These are phyloP conservation scores for Kuraishia capsulata DNA, from an alignment of 805 yeast species.

Conservation along the genomic window DNA sequence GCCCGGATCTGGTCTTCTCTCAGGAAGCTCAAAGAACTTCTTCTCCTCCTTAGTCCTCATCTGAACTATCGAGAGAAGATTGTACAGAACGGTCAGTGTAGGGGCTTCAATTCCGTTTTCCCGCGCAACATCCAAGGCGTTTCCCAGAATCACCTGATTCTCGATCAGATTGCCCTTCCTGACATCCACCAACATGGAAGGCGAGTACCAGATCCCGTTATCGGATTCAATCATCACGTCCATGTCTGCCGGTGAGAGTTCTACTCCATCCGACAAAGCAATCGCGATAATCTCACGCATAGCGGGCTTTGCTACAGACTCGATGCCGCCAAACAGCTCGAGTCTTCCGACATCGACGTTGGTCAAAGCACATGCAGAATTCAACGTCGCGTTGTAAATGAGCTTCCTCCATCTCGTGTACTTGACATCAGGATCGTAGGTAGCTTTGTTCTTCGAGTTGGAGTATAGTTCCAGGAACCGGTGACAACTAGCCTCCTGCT, in stretches of 20 bases:
- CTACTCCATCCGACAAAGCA: slow-evolving; percentile 62
- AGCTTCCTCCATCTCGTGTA: slow-evolving; percentile 57
- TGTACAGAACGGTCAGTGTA: slow-evolving; percentile 44
- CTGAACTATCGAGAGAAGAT: slow-evolving; percentile 52
- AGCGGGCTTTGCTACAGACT: slow-evolving; percentile 40
- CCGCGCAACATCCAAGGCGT: slow-evolving; percentile 42
- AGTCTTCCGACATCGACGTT: slow-evolving; percentile 52
- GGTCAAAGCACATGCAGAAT: slow-evolving; percentile 52
- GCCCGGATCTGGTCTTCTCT: slow-evolving; percentile 18
- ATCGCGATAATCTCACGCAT: slow-evolving; percentile 58
- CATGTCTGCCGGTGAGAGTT: slow-evolving; percentile 39
- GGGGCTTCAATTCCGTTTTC: slow-evolving; percentile 48
- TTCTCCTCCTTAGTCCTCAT: slow-evolving; percentile 47
- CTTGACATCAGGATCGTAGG: slow-evolving; percentile 34
- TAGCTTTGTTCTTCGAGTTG: slow-evolving; percentile 30
- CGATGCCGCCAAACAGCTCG: slow-evolving; percentile 31
- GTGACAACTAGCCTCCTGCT: slow-evolving; percentile 19
- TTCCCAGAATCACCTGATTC: slow-evolving; percentile 64
- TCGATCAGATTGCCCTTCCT: slow-evolving; percentile 62
- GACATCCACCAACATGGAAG: slow-evolving; percentile 68
- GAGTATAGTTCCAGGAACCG: slow-evolving; percentile 37
- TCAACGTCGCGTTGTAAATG: slow-evolving; percentile 60
- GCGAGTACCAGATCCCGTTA: slow-evolving; percentile 50
- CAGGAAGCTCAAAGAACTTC: slow-evolving; percentile 37
- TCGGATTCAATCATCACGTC: slow-evolving; percentile 46